Evolutionary conservation across 2,329 filamentous ascomycete species (phyloP), one percentile per base, ranked within the genome.

Genomic region (Claviceps humidiphila): DNA sequence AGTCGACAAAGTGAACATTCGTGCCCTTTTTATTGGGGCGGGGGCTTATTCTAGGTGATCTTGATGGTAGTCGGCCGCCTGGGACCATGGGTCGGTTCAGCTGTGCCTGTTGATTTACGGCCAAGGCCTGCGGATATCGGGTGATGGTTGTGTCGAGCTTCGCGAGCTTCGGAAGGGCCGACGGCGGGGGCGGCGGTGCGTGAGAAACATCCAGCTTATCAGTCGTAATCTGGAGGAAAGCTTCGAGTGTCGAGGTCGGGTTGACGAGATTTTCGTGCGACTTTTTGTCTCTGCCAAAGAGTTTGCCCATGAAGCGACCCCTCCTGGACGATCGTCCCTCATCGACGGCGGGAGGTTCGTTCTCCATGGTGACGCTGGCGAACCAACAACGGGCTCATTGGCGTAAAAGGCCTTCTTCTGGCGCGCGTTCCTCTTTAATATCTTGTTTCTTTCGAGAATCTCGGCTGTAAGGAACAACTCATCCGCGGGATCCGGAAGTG

Each of bases 1-100:
- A 77, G 58, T 87, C 81, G 50, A 77, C 78, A 61, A 96, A 96
- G 52, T 75, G 80, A 39, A 96, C 90, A 4, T 72, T 72, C 55
- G 93, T 71, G 9, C 85, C 85, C 66, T 87, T 87, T 62, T 77
- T 80, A 49, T 69, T 72, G 24, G 68, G 69, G 22, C 69, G 70
- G 30, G 74, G 70, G 56, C 70, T 75, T 59, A 64, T 66, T 49
- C 64, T 67, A 14, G 73, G 69, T 44, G 73, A 73, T 56, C 66
- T 68, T 20, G 70, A 63, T 43, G 70, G 73, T 47, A 67, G 60
- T 20, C 70, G 70, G 16, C 64, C 61, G n/a, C 64, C 61, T 47
- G 60, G 62, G 20, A 64, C 67, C 16, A 73, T 60, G 38, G 70
- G 64, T 26, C 75, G 65, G 55, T 71, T 74, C 58, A 73, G 70